Percentiles rank a stretch among this genome's conserved stretches.
These are phyloP conservation scores for Lagenaria siceraria DNA, from an alignment of 306 rosid genomes.

Conservation along the genomic window DNA sequence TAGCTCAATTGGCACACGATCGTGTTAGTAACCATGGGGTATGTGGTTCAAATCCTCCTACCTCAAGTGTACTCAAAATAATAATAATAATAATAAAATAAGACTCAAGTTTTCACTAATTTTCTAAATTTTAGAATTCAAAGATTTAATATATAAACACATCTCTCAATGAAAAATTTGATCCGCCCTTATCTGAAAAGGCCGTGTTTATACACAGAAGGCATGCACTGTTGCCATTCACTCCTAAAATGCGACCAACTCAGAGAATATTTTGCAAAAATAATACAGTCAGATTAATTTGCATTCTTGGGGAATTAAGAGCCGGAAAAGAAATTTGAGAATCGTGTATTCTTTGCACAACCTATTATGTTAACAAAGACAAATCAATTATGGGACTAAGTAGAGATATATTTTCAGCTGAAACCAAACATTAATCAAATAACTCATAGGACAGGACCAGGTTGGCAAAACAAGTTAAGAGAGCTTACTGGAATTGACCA, in stretches of 20 bases:
- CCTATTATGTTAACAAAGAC: background rate
- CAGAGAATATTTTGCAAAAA: background rate
- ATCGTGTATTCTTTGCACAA: background rate
- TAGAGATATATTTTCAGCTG: background rate
- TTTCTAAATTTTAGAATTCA: background rate
- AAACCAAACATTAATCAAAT: background rate
- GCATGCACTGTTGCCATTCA: background rate
- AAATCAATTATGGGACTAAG: background rate
- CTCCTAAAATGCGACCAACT: background rate
- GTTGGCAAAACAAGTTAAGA: background rate
- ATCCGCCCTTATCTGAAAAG: background rate
- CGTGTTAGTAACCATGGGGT: too few relatives aligned
- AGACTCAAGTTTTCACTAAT: background rate
- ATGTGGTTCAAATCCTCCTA: too few relatives aligned
- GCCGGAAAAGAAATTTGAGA: background rate
- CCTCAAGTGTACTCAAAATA: too few relatives aligned
- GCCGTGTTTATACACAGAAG: background rate
- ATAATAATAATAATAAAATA: background rate
- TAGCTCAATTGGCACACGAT: too few relatives aligned
- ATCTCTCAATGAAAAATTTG: background rate
- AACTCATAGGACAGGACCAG: background rate
- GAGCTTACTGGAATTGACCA: slow-evolving; percentile 21
- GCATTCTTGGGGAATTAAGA: background rate
- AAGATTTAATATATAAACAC: background rate
- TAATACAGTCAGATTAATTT: background rate